Base-by-base conservation (phyloP, 2,329 filamentous ascomycete species). In the Oidium heveae region DNA sequence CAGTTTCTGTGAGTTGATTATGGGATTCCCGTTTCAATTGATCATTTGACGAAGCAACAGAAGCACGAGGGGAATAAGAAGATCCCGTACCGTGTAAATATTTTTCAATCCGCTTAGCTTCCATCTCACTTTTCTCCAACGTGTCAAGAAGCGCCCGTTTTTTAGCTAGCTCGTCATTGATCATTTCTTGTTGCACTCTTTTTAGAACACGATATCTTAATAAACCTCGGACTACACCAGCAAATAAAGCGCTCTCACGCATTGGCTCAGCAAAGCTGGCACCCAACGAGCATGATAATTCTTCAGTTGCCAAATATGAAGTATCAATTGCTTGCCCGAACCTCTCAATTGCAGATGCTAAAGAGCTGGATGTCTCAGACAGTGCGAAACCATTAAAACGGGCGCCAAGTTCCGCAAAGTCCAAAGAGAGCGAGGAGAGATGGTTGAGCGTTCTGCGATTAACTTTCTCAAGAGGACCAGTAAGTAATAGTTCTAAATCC, bases 191-290 rank as follows among this genome's bases (percentile, higher is more conserved):
- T 65, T 98, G 91, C 54, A 98, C 86, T 50, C 91, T 77, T 71
- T 98, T 98, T 58, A 95, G 71, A 2, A 96, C 82, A 16, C 91
- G 75, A 66, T 95, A 98, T 59, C 85, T 79, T 55, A 98, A 71
- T 36, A 98, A 89, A 59, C 74, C 84, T 44, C 88, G 79, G 3
- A 98, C 91, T 0, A 98, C 86, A 12, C 91, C 86, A 0, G 91
- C 91, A 66, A 98, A 98, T 64, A 98, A 91, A 13, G 91, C 88
- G 63, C 87, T 94, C 69, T 98, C 91, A 55, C 93, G 79, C 86
- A 98, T 95, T 0, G 91, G 91, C 64, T 98, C 93, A 0, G 93
- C 87, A 64, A 98, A 98, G 60, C 80, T 91, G 36, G 89, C 88
- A 20, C 88, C 88, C n/a, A 98, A 71, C 0, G 84, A 83, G 1